phyloP scores from a whole-genome alignment of 345 rosid species.

The Luvunga scandens region DNA sequence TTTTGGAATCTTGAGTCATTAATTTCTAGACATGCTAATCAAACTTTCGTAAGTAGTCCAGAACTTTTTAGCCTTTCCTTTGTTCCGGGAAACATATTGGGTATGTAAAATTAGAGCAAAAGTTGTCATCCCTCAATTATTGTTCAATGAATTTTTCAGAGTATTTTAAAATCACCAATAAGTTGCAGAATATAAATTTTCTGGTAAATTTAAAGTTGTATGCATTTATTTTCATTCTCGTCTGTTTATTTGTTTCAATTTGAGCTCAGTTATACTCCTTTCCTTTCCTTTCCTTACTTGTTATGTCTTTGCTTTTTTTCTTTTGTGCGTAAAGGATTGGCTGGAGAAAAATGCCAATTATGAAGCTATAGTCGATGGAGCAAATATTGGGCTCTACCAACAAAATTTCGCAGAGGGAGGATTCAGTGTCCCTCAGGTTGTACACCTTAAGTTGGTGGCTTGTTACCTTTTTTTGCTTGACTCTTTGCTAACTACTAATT shows the following conservation, averaged over 20 bases:
- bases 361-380: conserved; percentile 87
- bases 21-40: not conserved
- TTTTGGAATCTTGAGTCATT: not conserved
- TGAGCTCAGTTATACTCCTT: not conserved
- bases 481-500: not conserved
- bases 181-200: not conserved
- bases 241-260: not conserved
- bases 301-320: not conserved
- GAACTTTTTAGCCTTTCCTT: not conserved
- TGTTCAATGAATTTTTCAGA: not conserved
- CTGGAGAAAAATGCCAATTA: conserved; percentile 54
- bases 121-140: not conserved
- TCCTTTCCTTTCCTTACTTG: not conserved
- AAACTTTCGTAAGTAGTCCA: not conserved
- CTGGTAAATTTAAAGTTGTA: not conserved
- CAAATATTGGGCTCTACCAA: conserved; percentile 85
- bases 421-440: conserved; percentile 76
- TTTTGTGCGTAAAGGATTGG: conserved; percentile 51
- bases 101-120: not conserved
- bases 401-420: conserved; percentile 90
- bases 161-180: not conserved
- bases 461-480: not conserved
- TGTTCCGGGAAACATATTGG: not conserved
- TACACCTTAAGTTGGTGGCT: conserved; percentile 6
- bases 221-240: not conserved